Evolutionary conservation across 352 stramenopile species (phyloP).

Genomic region (Globisporangium yorkense): DNA sequence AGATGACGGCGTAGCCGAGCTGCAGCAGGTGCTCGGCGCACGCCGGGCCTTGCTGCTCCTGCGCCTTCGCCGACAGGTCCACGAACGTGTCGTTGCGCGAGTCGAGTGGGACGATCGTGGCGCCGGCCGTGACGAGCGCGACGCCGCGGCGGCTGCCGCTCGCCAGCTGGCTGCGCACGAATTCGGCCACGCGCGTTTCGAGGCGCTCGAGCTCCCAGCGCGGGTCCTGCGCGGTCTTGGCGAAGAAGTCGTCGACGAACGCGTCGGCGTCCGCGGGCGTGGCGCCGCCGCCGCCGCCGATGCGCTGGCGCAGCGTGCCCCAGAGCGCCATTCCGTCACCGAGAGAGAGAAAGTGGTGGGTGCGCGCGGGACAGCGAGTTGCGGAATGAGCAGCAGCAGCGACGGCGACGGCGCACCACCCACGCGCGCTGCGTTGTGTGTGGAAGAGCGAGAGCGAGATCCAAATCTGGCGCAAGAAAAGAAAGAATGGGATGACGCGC

Average conservation of each 20-base stretch:
- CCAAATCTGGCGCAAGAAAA: too few species aligned
- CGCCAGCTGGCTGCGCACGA: constrained; percentile 47
- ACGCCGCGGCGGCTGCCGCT: constrained; percentile 46
- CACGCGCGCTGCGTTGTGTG: not conserved
- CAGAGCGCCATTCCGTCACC: constrained; percentile 56
- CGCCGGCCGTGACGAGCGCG: constrained; percentile 75
- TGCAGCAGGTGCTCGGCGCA: constrained; percentile 78
- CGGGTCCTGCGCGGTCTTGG: constrained; percentile 59
- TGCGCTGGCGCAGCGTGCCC: constrained; percentile 72
- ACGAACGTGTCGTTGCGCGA: constrained; percentile 62
- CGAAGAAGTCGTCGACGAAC: constrained; percentile 79
- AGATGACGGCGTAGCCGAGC: constrained; percentile 78
- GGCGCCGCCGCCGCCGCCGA: constrained; percentile 56
- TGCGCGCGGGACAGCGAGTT: not conserved
- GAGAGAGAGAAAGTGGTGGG: not conserved
- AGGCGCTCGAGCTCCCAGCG: constrained; percentile 42
- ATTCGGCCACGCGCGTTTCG: constrained; percentile 39
- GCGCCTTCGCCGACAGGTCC: constrained; percentile 58
- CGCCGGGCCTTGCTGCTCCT: constrained; percentile 71
- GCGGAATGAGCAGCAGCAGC: not conserved
- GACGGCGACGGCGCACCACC: too few species aligned
- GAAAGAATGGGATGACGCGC: too few species aligned
- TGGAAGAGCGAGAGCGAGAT: too few species aligned
- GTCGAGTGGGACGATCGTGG: constrained; percentile 75
- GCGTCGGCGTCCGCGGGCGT: constrained; percentile 58